These are phyloP conservation scores for Crataegus laevigata DNA, from an alignment of 306 rosid species.

Conservation along the genomic window DNA sequence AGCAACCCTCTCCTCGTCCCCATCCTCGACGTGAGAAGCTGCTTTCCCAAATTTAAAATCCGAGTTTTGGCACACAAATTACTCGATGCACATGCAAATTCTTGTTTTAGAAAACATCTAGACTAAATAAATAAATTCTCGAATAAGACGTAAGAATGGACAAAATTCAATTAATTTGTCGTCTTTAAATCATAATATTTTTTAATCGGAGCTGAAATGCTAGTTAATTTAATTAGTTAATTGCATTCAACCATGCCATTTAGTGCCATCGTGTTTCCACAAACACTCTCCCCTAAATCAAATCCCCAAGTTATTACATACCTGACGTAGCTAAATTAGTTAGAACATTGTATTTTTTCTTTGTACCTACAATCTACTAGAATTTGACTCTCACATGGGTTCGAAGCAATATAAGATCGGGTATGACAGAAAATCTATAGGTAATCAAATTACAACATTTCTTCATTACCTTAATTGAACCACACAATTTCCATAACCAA, in stretches of 20 bases:
- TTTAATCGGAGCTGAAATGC: too few relatives aligned
- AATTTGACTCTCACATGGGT: too few relatives aligned
- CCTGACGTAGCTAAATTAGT: too few relatives aligned
- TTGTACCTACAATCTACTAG: too few relatives aligned
- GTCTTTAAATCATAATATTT: neutral
- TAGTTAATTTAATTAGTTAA: neutral
- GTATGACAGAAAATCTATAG: too few relatives aligned
- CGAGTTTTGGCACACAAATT: neutral
- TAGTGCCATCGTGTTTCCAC: neutral
- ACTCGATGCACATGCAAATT: neutral
- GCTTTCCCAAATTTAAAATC: neutral
- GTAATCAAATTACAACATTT: neutral
- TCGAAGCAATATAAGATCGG: too few relatives aligned
- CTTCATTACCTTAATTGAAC: neutral
- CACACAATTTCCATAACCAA: neutral
- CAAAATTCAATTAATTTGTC: conserved; percentile 12
- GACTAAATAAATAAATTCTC: neutral
- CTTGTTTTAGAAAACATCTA: neutral
- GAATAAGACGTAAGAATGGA: conserved; percentile 9
- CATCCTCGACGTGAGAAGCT: neutral
- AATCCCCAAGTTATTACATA: neutral
- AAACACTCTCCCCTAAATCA: conserved; percentile 8
- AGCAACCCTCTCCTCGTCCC: too few relatives aligned
- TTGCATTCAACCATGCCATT: neutral
- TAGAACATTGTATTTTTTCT: too few relatives aligned